Base-by-base conservation (phyloP, 2,329 filamentous ascomycete genomes). In the Uncinocarpus reesii region DNA sequence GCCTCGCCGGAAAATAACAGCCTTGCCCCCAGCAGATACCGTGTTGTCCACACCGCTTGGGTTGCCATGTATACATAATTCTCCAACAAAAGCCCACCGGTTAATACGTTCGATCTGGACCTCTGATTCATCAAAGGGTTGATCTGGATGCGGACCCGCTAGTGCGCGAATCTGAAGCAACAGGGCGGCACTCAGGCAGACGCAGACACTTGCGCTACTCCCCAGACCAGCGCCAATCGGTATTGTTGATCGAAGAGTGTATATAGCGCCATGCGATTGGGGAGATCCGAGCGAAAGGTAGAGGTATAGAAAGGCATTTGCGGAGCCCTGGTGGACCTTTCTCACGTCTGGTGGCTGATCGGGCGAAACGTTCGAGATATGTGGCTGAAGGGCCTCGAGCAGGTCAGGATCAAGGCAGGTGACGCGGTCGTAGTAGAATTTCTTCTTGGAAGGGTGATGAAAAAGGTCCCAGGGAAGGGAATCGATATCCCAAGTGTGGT, bases 21-120 rank as follows among this genome's bases (percentile, higher is more conserved):
- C 92, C 68, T 95, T 95, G 49, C 92, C 92, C 59, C 93, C 86
- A 10, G 89, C 85, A 10, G 90, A 78, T 23, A 98, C 90, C 2
- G 92, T 98, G 66, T 98, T 98, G 68, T 98, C 92, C 36, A 98
- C 86, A 0, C 92, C 92, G 0, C 87, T 95, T 0, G 92, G 92
- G 61, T 94, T 96, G 31, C 90, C 92, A 62, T 98, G 92, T 54
- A 96, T 95, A 67, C 88, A 92, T 80, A 96, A 84, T 65, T 98
- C 92, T 20, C 84, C 84, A 0, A 98, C 92, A 65, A 95, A 96
- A 0, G 92, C 89, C 92, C 93, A 98, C 53, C 85, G 79, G 66
- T 98, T 98, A 69, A 98, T 95, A 54, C 90, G 81, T 69, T 96
- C 89, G 24, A 96, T 77, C 63, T 98, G 90, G 36, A 88, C 68